Base-by-base conservation (phyloP, 768 basidiomycete genomes). In the Mycena rosella region DNA sequence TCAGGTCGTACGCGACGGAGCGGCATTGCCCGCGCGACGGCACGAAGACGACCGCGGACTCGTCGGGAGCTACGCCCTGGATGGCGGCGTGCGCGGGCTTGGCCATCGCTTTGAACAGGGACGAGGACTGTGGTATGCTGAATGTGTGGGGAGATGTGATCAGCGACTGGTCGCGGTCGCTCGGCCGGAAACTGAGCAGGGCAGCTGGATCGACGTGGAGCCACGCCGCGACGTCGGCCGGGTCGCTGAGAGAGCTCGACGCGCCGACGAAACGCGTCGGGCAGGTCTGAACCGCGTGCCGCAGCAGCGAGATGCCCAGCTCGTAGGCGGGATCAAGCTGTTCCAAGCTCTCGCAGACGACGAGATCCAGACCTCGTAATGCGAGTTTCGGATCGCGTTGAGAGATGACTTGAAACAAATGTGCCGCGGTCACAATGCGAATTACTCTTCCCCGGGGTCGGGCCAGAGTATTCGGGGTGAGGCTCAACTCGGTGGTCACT, bases 101-200 rank as follows among this genome's bases (percentile, higher is more conserved):
- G 52, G 93, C 88, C 91, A 99, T 98, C 2, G 91, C 87, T 74
- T 96, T 96, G 80, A 96, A 91, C 22, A 99, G 83, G 0, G 94
- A 89, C 0, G 92, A 86, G 5, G 96, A 98, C 73, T 96, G 90
- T 0, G 95, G 88, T 49, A 96, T 92, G 20, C 90, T 91, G 80
- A 97, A 98, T 0, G 94, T 86, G 60, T 93, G 90, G 15, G 89
- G 86, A 20, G 86, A 85, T 32, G 89, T 85, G 10, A 82, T 81
- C 22, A 99, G 80, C 0, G 94, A 85, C 72, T 95, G 93, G 65
- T 95, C 94, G 40, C 96, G 90, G 73, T 95, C 92, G 47, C 83
- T 87, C 2, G 96, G 93, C 8, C 88, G 84, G 84, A 99, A 98
- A 75, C 87, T 89, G 76, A 91, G 90, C 45, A 93, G 77, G 26